phyloP scores from a whole-genome alignment of 2,329 filamentous ascomycete genomes.

The Calonectria hongkongensis region DNA sequence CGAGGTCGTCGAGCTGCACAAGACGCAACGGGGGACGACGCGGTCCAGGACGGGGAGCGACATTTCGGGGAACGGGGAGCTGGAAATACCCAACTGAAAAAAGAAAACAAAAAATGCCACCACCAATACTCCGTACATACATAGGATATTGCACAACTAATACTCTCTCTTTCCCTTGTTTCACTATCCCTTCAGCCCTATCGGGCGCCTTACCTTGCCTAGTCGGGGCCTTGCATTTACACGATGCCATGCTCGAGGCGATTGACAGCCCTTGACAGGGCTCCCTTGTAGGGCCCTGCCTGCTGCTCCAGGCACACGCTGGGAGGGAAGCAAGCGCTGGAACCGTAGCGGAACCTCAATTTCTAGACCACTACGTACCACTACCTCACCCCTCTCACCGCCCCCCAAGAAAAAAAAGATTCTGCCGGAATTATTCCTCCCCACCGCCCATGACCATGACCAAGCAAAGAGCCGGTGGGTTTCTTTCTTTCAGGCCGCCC shows the following conservation, averaged over 20 bases:
- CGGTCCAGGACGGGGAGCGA: slow-evolving; percentile 1
- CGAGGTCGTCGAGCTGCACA: slow-evolving; percentile 8
- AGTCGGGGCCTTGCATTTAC: slow-evolving; percentile 17
- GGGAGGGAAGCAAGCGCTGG: neutral
- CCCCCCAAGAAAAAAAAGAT: slow-evolving; percentile 40
- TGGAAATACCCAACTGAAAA: neutral
- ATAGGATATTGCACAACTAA: too few relatives aligned
- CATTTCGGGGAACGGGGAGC: neutral
- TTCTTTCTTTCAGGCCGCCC: slow-evolving; percentile 47
- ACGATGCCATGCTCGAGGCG: slow-evolving; percentile 4
- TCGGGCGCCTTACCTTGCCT: slow-evolving; percentile 16
- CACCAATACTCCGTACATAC: too few relatives aligned
- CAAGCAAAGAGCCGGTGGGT: slow-evolving; percentile 42
- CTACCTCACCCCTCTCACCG: slow-evolving; percentile 41
- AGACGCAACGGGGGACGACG: neutral
- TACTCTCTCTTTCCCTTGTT: neutral
- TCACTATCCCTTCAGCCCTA: slow-evolving; percentile 11
- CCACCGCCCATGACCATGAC: slow-evolving; percentile 50
- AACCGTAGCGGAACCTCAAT: too few relatives aligned
- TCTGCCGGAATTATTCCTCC: slow-evolving; percentile 53
- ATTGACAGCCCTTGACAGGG: slow-evolving; percentile 21
- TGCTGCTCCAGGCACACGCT: neutral
- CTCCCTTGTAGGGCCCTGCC: slow-evolving; percentile 23
- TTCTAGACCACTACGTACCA: too few relatives aligned
- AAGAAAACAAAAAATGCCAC: neutral